Conservation (phyloP, 2,329 filamentous ascomycete genomes). For the Exophiala phaeomuriformis region DNA sequence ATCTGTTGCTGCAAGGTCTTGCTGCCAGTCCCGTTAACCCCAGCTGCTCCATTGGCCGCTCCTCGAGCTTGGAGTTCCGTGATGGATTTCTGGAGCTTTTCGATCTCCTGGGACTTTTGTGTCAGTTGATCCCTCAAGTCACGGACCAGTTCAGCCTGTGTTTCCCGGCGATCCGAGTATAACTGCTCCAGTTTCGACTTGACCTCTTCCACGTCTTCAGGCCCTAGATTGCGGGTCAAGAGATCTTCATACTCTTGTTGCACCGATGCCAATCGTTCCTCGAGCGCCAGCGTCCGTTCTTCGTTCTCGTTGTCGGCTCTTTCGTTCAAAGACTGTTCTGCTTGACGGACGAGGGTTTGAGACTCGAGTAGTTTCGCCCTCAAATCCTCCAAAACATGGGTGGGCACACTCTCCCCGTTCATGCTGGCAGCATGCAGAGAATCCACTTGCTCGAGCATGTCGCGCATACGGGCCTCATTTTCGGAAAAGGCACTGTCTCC, state of each 20-base stretch:
- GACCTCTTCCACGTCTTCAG: constrained; percentile 74
- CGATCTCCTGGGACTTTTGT: constrained; percentile 73
- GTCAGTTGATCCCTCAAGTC: constrained; percentile 69
- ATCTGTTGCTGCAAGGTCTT: constrained; percentile 97
- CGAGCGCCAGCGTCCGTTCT: constrained; percentile 63
- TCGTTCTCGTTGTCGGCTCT: constrained; percentile 57
- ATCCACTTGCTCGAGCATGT: constrained; percentile 77
- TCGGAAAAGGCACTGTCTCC: constrained; percentile 88
- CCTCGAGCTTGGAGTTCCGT: constrained; percentile 66
- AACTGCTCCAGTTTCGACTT: constrained; percentile 71
- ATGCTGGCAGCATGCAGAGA: constrained; percentile 67
- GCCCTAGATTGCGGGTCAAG: constrained; percentile 68
- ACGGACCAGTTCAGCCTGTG: constrained; percentile 64
- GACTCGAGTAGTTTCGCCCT: constrained; percentile 75
- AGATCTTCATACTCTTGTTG: constrained; percentile 80
- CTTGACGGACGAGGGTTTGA: constrained; percentile 86
- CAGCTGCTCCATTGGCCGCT: constrained; percentile 40
- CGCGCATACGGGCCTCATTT: constrained; percentile 77
- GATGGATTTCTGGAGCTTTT: constrained; percentile 69
- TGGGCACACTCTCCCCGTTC: constrained; percentile 68
- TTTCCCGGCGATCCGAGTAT: constrained; percentile 66
- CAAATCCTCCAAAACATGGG: constrained; percentile 72
- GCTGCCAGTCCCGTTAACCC: constrained; percentile 60
- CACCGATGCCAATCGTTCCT: constrained; percentile 64
- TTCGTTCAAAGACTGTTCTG: constrained; percentile 76